Conservation (phyloP, 1,284 basidiomycete species). For the Microbotryum silenes-acaulis region DNA sequence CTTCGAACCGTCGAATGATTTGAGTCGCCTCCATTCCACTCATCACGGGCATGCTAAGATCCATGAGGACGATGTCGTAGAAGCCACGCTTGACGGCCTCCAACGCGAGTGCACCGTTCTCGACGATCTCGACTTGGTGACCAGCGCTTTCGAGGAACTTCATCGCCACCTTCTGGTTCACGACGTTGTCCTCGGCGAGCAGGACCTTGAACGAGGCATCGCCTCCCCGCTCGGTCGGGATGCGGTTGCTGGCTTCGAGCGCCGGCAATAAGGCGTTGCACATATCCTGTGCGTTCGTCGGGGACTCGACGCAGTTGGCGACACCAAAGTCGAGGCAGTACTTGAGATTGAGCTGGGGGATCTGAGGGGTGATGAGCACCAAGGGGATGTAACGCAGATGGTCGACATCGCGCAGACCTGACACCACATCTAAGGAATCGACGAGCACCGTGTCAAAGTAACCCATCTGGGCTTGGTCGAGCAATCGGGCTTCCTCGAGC, state of each 20-base stretch:
- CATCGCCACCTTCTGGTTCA: constrained; percentile 94
- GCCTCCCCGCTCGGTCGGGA: constrained; percentile 33
- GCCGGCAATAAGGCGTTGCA: constrained; percentile 88
- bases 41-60: constrained; percentile 97
- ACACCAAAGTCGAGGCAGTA: constrained; percentile 52
- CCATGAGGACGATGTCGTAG: constrained; percentile 68
- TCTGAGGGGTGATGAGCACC: constrained; percentile 72
- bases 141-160: constrained; percentile 97
- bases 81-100: constrained; percentile 76
- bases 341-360: constrained; percentile 39
- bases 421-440: constrained; percentile 77
- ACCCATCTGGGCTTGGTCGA: constrained; percentile 52
- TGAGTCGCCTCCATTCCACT: constrained; percentile 84
- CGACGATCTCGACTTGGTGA: constrained; percentile 91
- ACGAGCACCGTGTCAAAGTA: constrained; percentile 94
- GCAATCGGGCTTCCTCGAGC: constrained; percentile 57
- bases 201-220: constrained; percentile 86
- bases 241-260: constrained; percentile 59
- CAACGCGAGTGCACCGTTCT: constrained; percentile 88
- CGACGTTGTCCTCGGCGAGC: constrained; percentile 95
- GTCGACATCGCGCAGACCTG: constrained; percentile 82
- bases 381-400: constrained; percentile 94
- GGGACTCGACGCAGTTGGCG: constrained; percentile 79
- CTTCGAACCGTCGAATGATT: constrained; percentile 62
- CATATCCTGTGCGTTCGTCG: constrained; percentile 79